Evolutionary conservation across 1,284 basidiomycete species (phyloP).

Genomic region (Ustilago sp.): DNA sequence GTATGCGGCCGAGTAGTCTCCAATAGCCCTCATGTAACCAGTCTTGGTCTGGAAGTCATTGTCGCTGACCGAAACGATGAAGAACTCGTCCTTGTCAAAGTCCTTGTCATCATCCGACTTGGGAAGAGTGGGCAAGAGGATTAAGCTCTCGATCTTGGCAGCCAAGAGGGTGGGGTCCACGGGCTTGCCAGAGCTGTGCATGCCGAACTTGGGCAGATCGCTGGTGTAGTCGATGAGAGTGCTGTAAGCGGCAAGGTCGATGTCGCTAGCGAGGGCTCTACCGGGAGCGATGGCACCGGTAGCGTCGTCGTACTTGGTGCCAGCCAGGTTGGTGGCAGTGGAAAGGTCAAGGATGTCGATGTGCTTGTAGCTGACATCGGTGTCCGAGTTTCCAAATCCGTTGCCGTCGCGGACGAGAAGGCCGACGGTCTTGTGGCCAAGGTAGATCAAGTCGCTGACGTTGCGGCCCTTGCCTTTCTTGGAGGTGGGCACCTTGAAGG

Average conservation of each 20-base stretch:
- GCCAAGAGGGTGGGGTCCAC: slow-evolving; percentile 74
- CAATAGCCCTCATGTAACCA: slow-evolving; percentile 70
- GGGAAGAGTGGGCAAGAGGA: slow-evolving; percentile 75
- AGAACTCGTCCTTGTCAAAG: slow-evolving; percentile 74
- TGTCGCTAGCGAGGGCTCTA: slow-evolving; percentile 73
- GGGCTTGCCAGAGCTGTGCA: slow-evolving; percentile 71
- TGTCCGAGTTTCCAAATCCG: slow-evolving; percentile 75
- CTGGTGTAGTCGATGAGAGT: slow-evolving; percentile 73
- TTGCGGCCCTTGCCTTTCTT: slow-evolving; percentile 74
- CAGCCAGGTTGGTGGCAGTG: slow-evolving; percentile 78
- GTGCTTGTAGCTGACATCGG: slow-evolving; percentile 73
- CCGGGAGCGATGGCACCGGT: slow-evolving; percentile 73
- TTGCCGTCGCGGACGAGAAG: slow-evolving; percentile 76
- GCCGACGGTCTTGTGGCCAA: slow-evolving; percentile 65
- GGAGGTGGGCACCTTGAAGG: slow-evolving; percentile 75
- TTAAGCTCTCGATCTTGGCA: slow-evolving; percentile 78
- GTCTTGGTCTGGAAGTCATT: slow-evolving; percentile 78
- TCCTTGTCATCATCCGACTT: slow-evolving; percentile 70
- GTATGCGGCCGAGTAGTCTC: slow-evolving; percentile 54
- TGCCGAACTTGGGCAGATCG: slow-evolving; percentile 76
- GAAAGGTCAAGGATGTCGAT: slow-evolving; percentile 72
- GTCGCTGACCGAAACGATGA: slow-evolving; percentile 76
- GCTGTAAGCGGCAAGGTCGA: slow-evolving; percentile 74
- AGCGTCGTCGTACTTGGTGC: slow-evolving; percentile 75
- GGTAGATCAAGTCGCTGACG: slow-evolving; percentile 75